Percentiles rank a stretch among this genome's conserved stretches.
phyloP scores from a whole-genome alignment of 164 flowering plant species.

The Annona squamosa region DNA sequence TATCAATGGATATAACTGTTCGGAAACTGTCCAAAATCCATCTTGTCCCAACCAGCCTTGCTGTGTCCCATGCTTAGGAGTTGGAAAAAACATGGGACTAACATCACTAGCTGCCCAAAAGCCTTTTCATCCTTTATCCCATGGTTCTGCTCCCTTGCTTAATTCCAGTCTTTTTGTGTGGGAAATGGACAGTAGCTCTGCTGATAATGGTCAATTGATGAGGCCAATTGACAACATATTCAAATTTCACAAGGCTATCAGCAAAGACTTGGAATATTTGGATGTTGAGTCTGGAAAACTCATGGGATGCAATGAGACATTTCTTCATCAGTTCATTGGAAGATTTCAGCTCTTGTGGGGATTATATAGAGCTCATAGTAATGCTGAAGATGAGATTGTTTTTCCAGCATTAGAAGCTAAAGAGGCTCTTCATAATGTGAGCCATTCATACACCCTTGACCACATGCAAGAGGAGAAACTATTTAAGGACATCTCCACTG shows the following conservation, averaged over 20 bases:
- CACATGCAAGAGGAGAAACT: conserved; percentile 88
- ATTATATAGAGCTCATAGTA: conserved; percentile 88
- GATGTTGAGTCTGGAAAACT: conserved; percentile 92
- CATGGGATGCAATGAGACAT: conserved; percentile 49
- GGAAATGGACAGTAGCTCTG: conserved; percentile 57
- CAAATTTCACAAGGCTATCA: conserved; percentile 85
- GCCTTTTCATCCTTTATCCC: conserved; percentile 61
- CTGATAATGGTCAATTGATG: conserved; percentile 29
- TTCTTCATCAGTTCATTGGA: conserved; percentile 57
- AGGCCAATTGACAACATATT: conserved; percentile 88
- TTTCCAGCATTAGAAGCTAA: conserved; percentile 93
- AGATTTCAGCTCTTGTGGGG: conserved; percentile 87
- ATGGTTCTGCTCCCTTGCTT: conserved; percentile 64
- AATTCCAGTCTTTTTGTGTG: conserved; percentile 83
- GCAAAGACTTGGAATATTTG: conserved; percentile 89
- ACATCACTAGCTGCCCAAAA: conserved; percentile 55
- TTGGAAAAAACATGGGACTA: conserved; percentile 45
- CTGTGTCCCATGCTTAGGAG: conserved; percentile 86
- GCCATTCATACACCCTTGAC: conserved; percentile 89
- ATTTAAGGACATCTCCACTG: conserved; percentile 74
- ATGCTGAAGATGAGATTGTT: conserved; percentile 96
- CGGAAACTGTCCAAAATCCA: conserved; percentile 18
- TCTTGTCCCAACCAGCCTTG: conserved; percentile 49
- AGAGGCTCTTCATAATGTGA: conserved; percentile 87
- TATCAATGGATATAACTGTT: conserved; percentile 6